Conservation (phyloP, 345 rosid species). For the Passiflora organensis region DNA sequence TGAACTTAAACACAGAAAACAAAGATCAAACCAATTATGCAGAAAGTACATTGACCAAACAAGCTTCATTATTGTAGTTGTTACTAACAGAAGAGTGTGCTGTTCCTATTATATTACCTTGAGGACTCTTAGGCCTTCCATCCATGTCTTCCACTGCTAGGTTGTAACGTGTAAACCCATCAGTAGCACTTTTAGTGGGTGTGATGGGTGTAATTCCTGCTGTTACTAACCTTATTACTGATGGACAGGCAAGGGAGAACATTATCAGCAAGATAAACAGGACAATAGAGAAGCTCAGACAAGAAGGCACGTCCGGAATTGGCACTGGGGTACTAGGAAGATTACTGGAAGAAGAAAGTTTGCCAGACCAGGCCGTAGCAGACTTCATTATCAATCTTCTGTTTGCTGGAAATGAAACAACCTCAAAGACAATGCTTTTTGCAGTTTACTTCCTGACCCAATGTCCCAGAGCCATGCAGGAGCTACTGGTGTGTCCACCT, state of each 20-base stretch:
- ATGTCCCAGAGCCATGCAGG: constrained; percentile 55
- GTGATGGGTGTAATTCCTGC: too few species aligned
- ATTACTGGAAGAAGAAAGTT: constrained; percentile 59
- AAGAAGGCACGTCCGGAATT: constrained; percentile 20
- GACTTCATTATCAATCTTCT: constrained; percentile 82
- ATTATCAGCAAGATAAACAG: constrained; percentile 60
- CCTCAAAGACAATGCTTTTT: constrained; percentile 79
- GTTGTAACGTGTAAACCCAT: too few species aligned
- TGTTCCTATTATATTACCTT: too few species aligned
- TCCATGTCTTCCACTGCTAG: too few species aligned
- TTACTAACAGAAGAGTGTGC: too few species aligned
- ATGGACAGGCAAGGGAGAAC: constrained; percentile 54
- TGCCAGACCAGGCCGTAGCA: constrained; percentile 54
- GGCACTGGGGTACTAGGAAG: constrained; percentile 62
- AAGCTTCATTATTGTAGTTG: too few species aligned
- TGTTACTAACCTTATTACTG: not conserved
- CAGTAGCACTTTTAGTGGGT: too few species aligned
- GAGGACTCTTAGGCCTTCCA: too few species aligned
- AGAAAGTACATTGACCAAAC: too few species aligned
- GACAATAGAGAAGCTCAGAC: constrained; percentile 33
- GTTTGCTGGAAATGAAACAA: constrained; percentile 90
- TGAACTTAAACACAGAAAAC: too few species aligned
- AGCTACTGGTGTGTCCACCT: constrained; percentile 37
- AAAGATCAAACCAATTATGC: too few species aligned
- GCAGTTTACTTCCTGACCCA: constrained; percentile 73